These are phyloP conservation scores for Ogataea polymorpha DNA, from an alignment of 805 yeast species.

Conservation along the genomic window DNA sequence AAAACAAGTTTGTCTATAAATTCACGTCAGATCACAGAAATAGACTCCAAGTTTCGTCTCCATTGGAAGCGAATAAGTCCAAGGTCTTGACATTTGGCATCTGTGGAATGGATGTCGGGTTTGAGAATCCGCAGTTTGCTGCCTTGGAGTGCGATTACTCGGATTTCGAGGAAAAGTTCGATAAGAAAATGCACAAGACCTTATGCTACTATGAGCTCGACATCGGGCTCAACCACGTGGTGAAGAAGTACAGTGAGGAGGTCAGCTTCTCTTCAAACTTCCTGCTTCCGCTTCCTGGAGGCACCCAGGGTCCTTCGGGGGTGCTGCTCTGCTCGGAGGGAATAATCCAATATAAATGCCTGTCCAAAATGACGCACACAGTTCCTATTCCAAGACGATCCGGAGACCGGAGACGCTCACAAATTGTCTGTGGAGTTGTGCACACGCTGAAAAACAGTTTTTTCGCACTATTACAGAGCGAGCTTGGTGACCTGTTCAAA, in stretches of 20 bases:
- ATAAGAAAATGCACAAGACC: conserved; percentile 21
- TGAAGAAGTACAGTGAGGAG: conserved; percentile 45
- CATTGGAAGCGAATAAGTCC: conserved; percentile 63
- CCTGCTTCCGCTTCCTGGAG: conserved; percentile 69
- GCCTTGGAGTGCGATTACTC: conserved; percentile 64
- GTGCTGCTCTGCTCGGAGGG: conserved; percentile 61
- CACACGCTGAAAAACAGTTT: conserved; percentile 64
- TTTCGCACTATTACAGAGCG: conserved; percentile 68
- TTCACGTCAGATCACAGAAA: conserved; percentile 49
- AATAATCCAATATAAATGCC: conserved; percentile 48
- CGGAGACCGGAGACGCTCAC: conserved; percentile 21
- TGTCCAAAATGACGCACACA: conserved; percentile 33
- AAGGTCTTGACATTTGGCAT: conserved; percentile 49
- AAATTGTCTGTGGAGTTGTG: conserved; percentile 54
- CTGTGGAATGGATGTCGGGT: conserved; percentile 68
- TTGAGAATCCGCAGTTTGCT: conserved; percentile 83
- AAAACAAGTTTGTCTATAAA: conserved; percentile 67
- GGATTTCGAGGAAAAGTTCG: conserved; percentile 24
- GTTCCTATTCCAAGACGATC: conserved; percentile 57
- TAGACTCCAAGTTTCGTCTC: conserved; percentile 56
- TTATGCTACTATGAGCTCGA: conserved; percentile 79
- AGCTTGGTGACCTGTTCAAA: conserved; percentile 74
- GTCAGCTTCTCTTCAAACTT: conserved; percentile 44
- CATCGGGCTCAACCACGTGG: conserved; percentile 76
- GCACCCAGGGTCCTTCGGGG: conserved; percentile 68